Evolutionary conservation across 2,329 filamentous ascomycete genomes (phyloP).

Genomic region (Thielaviopsis punctulata): DNA sequence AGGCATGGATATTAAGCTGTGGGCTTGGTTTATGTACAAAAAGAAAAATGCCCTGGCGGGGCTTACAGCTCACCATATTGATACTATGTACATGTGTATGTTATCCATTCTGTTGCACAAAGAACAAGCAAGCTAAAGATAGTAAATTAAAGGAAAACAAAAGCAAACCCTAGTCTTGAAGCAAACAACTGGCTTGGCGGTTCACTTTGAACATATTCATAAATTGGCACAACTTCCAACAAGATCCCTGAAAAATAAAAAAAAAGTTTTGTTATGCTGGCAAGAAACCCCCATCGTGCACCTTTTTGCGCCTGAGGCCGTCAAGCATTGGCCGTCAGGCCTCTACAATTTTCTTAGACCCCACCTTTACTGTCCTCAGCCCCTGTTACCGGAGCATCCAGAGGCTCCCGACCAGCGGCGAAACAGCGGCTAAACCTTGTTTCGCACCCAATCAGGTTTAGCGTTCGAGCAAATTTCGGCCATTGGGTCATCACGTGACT

Average conservation of each 20-base stretch:
- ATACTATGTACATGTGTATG: no score
- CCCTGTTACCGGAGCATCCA: constrained; percentile 11
- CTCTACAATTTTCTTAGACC: constrained; percentile 11
- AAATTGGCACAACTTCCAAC: no score
- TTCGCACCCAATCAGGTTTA: constrained; percentile 13
- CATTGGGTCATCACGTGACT: constrained; percentile 13
- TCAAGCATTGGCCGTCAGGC: constrained; percentile 8
- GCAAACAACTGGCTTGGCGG: no score
- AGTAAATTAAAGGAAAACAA: no score
- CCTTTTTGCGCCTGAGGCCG: constrained; percentile 9
- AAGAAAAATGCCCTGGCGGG: no score
- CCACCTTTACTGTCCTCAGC: constrained; percentile 9
- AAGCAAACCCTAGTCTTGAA: no score
- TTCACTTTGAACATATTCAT: no score
- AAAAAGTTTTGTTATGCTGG: not conserved
- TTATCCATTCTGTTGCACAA: no score
- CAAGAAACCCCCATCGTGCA: not conserved
- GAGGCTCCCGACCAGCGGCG: constrained; percentile 13
- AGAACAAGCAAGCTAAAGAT: no score
- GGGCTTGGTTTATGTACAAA: no score
- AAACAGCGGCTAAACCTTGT: constrained; percentile 13
- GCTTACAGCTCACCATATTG: no score
- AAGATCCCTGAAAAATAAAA: not conserved
- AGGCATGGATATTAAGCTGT: no score
- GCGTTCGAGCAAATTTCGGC: constrained; percentile 14